These are phyloP conservation scores for Carex littledalei DNA, from an alignment of 176 grass and related monocot species.

Conservation along the genomic window DNA sequence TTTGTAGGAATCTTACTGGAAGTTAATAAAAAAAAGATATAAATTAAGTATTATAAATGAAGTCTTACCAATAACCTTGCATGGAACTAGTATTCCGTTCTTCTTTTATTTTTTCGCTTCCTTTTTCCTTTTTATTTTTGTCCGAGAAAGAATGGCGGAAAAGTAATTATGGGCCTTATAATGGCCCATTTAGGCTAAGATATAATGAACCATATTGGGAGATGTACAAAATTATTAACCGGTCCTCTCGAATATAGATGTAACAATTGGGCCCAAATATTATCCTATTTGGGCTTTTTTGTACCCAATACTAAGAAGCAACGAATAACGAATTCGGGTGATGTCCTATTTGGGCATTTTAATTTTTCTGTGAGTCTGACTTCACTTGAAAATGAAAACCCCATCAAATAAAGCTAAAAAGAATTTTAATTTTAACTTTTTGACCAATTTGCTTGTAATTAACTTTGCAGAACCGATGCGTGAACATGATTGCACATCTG, in stretches of 20 bases:
- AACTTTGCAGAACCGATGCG: conserved; percentile 63
- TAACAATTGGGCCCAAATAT: background rate
- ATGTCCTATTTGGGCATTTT: too few relatives aligned
- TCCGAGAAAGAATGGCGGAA: background rate
- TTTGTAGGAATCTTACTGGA: background rate
- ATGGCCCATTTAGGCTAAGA: background rate
- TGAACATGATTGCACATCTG: conserved; percentile 89
- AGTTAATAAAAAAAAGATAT: too few relatives aligned
- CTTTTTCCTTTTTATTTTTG: background rate
- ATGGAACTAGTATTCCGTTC: background rate
- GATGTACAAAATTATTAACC: background rate
- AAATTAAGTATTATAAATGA: background rate
- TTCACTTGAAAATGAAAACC: background rate
- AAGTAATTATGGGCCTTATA: background rate
- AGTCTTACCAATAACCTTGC: background rate
- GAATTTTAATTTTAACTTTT: background rate
- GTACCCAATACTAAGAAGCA: background rate
- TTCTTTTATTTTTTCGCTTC: background rate
- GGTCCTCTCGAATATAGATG: background rate
- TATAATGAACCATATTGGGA: background rate
- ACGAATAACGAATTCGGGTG: background rate
- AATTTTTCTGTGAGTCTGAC: too few relatives aligned
- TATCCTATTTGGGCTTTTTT: background rate
- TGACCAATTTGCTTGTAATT: background rate
- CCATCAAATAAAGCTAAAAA: background rate